phyloP scores from a whole-genome alignment of 345 rosid genomes.

The Physaria fendleri region DNA sequence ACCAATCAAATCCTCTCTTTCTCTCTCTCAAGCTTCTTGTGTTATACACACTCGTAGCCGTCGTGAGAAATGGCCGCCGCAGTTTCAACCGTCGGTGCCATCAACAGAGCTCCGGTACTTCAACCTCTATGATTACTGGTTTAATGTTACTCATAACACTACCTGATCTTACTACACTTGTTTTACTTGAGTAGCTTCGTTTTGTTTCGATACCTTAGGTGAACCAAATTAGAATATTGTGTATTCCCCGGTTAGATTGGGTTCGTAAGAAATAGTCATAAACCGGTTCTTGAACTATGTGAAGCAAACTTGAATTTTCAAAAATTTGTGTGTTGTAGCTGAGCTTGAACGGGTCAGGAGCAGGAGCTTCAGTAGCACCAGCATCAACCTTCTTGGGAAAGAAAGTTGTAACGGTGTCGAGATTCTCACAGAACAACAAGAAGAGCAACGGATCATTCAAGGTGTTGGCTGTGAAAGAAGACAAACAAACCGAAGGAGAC shows the following conservation, averaged over 20 bases:
- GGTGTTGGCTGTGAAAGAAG: slow-evolving; percentile 49
- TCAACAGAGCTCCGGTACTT: slow-evolving; percentile 70
- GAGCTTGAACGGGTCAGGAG: slow-evolving; percentile 68
- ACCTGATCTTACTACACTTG: no score
- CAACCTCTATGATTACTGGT: no score
- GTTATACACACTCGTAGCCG: slow-evolving; percentile 13
- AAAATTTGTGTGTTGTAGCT: slow-evolving; percentile 46
- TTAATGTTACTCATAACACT: no score
- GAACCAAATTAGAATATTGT: not conserved
- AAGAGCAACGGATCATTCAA: slow-evolving; percentile 40
- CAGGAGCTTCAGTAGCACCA: slow-evolving; percentile 52
- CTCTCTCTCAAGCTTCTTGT: slow-evolving; percentile 15
- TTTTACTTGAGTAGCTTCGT: no score
- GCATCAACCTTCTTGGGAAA: slow-evolving; percentile 71
- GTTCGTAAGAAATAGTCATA: no score
- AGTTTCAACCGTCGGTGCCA: slow-evolving; percentile 68
- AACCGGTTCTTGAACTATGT: not conserved
- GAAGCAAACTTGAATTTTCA: slow-evolving; percentile 24
- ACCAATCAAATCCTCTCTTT: slow-evolving; percentile 6
- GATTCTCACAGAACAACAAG: slow-evolving; percentile 33
- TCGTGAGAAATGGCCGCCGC: slow-evolving; percentile 62
- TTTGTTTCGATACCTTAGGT: not conserved
- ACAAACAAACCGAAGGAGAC: slow-evolving; percentile 62
- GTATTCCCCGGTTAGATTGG: not conserved
- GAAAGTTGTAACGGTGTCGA: slow-evolving; percentile 44